Evolutionary conservation across 768 basidiomycete genomes (phyloP).

Genomic region (Auriscalpium orientale): DNA sequence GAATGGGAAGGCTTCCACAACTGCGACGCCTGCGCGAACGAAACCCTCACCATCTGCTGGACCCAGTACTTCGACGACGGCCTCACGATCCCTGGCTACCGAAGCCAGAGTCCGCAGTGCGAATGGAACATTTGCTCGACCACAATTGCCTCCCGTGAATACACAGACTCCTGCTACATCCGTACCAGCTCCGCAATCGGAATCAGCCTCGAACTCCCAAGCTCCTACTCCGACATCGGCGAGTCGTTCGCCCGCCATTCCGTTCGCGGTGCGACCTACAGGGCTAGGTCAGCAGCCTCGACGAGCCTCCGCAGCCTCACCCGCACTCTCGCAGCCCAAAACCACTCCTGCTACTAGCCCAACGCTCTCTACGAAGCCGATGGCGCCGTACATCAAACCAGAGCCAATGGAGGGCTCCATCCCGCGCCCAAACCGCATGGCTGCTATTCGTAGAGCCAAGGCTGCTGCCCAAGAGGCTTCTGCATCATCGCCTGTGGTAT

Average conservation of each 20-base stretch:
- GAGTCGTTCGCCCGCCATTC: background rate
- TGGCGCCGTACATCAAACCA: background rate
- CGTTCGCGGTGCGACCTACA: too few species aligned
- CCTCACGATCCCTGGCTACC: background rate
- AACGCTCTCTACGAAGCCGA: background rate
- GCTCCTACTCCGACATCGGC: background rate
- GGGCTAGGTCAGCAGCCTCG: background rate
- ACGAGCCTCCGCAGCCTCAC: background rate
- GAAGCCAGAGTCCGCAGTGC: background rate
- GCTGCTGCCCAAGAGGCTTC: background rate
- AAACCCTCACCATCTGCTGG: background rate
- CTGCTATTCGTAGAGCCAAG: background rate
- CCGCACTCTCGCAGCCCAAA: background rate
- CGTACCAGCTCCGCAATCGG: background rate
- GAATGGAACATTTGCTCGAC: background rate
- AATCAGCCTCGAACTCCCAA: background rate
- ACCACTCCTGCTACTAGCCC: background rate
- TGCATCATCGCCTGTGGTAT: background rate
- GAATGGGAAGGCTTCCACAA: background rate
- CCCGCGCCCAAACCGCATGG: background rate
- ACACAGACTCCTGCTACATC: background rate
- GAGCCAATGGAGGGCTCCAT: background rate
- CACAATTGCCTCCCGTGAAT: background rate
- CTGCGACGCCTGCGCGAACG: background rate
- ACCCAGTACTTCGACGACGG: background rate